Conservation (phyloP, 2,329 filamentous ascomycete genomes). For the Hypoxylon sp. region DNA sequence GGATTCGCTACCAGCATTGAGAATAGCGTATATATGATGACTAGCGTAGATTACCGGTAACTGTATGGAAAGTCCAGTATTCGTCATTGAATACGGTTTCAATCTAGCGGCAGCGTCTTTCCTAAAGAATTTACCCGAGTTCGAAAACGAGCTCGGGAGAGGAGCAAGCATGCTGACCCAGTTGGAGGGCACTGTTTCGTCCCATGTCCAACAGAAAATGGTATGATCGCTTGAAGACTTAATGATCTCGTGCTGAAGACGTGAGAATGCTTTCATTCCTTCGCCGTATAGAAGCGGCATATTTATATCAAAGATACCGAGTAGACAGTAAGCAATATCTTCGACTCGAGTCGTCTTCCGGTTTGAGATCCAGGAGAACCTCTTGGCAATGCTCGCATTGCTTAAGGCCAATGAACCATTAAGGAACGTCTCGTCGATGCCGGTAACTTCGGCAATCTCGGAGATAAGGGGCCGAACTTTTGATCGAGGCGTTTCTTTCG, state of each 20-base stretch:
- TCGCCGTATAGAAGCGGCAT: constrained; percentile 52
- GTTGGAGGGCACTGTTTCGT: constrained; percentile 1
- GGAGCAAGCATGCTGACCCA: constrained; percentile 26
- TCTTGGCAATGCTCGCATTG: constrained; percentile 37
- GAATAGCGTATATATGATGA: constrained; percentile 6
- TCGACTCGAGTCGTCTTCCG: constrained; percentile 44
- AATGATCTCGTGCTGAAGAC: constrained; percentile 50
- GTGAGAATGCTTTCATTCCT: constrained; percentile 43
- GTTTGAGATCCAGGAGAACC: constrained; percentile 49
- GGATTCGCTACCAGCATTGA: constrained; percentile 3
- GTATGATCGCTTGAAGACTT: constrained; percentile 46
- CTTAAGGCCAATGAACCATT: background rate
- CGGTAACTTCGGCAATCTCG: constrained; percentile 8
- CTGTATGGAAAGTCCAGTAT: constrained; percentile 16
- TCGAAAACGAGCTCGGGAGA: constrained; percentile 2
- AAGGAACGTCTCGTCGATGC: constrained; percentile 9
- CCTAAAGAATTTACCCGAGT: constrained; percentile 1
- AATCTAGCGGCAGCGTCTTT: background rate
- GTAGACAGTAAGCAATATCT: constrained; percentile 48
- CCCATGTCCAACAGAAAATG: constrained; percentile 46
- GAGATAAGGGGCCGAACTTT: background rate
- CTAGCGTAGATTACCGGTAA: constrained; percentile 11
- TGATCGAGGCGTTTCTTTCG: background rate
- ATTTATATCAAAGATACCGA: constrained; percentile 50
- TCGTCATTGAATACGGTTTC: constrained; percentile 16